These are phyloP conservation scores for Chlorella sp. DNA, from an alignment of 139 green algal species.

Conservation along the genomic window DNA sequence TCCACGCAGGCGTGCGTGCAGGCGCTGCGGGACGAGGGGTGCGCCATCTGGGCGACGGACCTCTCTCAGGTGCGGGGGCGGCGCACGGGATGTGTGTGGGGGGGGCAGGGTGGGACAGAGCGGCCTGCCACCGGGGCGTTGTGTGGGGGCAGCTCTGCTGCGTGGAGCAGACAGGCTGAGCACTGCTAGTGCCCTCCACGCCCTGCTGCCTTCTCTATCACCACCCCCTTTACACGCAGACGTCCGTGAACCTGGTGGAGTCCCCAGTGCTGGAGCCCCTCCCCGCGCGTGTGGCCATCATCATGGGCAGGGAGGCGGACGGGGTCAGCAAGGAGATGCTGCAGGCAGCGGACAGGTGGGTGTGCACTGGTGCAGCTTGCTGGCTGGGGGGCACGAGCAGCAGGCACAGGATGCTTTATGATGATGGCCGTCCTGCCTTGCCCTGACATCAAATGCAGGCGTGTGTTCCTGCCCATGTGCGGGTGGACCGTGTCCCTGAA, in stretches of 20 bases:
- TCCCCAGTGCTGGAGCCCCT: constrained; percentile 6
- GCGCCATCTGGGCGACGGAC: constrained; percentile 44
- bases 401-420: too few species aligned
- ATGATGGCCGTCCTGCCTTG: neutral
- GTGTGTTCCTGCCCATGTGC: constrained; percentile 43
- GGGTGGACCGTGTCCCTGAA: constrained; percentile 43
- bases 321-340: constrained; percentile 39
- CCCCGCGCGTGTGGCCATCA: constrained; percentile 25
- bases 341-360: constrained; percentile 30
- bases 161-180: too few species aligned
- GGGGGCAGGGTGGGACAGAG: too few species aligned
- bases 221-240: too few species aligned
- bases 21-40: constrained; percentile 21
- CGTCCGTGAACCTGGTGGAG: constrained; percentile 7
- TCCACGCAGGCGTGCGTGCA: constrained; percentile 10
- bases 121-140: too few species aligned
- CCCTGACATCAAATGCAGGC: constrained; percentile 22
- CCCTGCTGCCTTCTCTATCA: too few species aligned
- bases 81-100: too few species aligned
- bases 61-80: constrained; percentile 14
- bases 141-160: too few species aligned
- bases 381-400: too few species aligned
- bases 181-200: too few species aligned
- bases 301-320: constrained; percentile 42
- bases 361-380: too few species aligned